phyloP scores from a whole-genome alignment of 2,329 filamentous ascomycete species.

The Pyrenophora teres region DNA sequence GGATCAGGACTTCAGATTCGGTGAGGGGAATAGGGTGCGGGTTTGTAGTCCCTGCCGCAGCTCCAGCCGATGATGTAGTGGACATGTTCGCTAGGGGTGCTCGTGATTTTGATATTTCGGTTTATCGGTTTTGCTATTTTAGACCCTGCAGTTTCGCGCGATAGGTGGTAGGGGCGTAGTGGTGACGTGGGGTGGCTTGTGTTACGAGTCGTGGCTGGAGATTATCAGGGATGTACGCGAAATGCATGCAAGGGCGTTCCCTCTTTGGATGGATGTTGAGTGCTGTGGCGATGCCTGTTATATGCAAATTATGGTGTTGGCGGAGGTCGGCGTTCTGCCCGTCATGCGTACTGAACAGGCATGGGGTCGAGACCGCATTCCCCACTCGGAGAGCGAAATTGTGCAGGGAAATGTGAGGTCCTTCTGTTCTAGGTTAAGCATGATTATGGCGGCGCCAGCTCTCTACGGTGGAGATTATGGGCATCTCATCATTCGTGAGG shows the following conservation, averaged over 20 bases:
- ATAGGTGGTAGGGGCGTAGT: conserved; percentile 9
- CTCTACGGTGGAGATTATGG: neutral
- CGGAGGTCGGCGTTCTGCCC: conserved; percentile 39
- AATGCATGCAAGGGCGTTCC: neutral
- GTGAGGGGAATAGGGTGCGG: conserved; percentile 35
- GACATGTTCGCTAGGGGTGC: conserved; percentile 10
- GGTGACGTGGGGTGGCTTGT: conserved; percentile 18
- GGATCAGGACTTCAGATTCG: conserved; percentile 42
- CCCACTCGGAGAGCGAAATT: conserved; percentile 23
- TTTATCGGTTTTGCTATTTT: conserved; percentile 10
- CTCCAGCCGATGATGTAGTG: conserved; percentile 13
- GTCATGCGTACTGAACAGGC: conserved; percentile 30
- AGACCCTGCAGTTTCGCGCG: conserved; percentile 4
- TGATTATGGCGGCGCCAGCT: conserved; percentile 18
- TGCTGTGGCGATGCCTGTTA: conserved; percentile 3
- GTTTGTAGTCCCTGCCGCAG: conserved; percentile 12
- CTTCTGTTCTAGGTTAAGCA: conserved; percentile 39
- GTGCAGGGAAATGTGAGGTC: conserved; percentile 31
- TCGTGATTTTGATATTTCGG: conserved; percentile 6
- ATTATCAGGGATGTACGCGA: conserved; percentile 3
- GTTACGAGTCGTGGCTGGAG: conserved; percentile 7
- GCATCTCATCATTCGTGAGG: neutral
- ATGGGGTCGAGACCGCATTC: conserved; percentile 26
- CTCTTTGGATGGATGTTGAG: neutral
- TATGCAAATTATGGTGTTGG: conserved; percentile 21